These are phyloP conservation scores for Wallacemonas sp. DNA, from an alignment of 208 protist genomes.

Conservation along the genomic window DNA sequence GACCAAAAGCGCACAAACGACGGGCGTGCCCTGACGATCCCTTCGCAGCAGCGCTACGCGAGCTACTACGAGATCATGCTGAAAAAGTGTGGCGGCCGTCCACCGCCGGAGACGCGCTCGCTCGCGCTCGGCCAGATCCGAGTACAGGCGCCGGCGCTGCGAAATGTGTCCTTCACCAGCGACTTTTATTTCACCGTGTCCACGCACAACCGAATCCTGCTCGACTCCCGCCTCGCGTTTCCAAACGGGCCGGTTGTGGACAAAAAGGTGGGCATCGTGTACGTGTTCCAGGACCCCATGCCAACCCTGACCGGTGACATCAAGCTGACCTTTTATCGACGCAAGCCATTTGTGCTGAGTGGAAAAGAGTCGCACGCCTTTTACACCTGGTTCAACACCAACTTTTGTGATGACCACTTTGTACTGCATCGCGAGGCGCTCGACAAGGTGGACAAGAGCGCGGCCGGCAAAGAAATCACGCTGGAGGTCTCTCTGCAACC, in stretches of 20 bases:
- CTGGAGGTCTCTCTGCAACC: constrained; percentile 8
- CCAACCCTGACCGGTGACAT: constrained; percentile 31
- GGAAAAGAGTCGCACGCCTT: constrained; percentile 24
- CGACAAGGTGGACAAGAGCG: constrained; percentile 27
- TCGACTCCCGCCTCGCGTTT: constrained; percentile 47
- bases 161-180: not conserved
- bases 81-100: constrained; percentile 21
- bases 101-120: constrained; percentile 9
- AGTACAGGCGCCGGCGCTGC: not conserved
- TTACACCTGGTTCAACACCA: constrained; percentile 49
- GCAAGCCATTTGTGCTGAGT: constrained; percentile 27
- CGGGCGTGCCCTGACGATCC: constrained; percentile 85
- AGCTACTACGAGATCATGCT: constrained; percentile 40
- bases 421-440: constrained; percentile 17
- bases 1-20: constrained; percentile 57
- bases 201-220: constrained; percentile 25
- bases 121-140: constrained; percentile 12
- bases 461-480: constrained; percentile 20
- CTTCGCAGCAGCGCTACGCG: constrained; percentile 68
- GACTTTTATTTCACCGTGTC: constrained; percentile 50
- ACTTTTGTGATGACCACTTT: constrained; percentile 18
- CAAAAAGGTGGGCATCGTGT: constrained; percentile 24
- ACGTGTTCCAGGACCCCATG: constrained; percentile 25
- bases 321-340: constrained; percentile 36
- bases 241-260: constrained; percentile 24